Evolutionary conservation across 805 yeast species (phyloP), one percentile per base, ranked within the genome.

Genomic region (Suhomyces sp.): DNA sequence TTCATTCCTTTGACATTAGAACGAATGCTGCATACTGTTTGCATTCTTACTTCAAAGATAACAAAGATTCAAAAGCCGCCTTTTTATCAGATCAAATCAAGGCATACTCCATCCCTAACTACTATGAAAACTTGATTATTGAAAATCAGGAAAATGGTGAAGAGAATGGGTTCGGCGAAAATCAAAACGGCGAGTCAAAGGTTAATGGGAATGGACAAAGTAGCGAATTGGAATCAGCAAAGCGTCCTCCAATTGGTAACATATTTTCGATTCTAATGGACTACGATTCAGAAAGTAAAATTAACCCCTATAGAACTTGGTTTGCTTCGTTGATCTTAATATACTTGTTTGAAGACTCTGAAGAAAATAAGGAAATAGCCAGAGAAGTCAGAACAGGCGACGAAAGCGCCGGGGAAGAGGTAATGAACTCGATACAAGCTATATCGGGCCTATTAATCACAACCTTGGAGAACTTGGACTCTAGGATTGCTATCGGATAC

Each of bases 251-350:
- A 12, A 64, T 63, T 48, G 85, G 82, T 2, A 91, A 90, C 63
- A 68, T 94, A 1, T 84, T 94, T 52, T 73, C 83, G 22, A 80
- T 87, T 0, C 67, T 94, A 6, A 78, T 90, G 57, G 93, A 87
- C 56, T 89, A 87, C 60, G 93, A 92, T 57, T 81, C 73, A 1
- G 75, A 71, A 13, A 52, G 64, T 43, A 81, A 84, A 49, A 68
- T 92, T 31, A 93, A 94, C 58, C 97, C 99, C 0, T 94, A 91
- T 64, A 83, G 84, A 60, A 69, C 83, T 1, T 94, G 96, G 94
- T 92, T 93, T 68, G 83, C 97, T 0, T 73, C 87, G 2, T 79
- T 84, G 3, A 72, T 89, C 3, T 64, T 93, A 20, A 73, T 87
- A 43, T 81, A 80, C 50, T 64, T 91, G 2, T 79, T 91, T 54